Percentiles rank a stretch among this genome's conserved stretches.
These are phyloP conservation scores for Vicia villosa DNA, from an alignment of 306 rosid genomes.

Conservation along the genomic window DNA sequence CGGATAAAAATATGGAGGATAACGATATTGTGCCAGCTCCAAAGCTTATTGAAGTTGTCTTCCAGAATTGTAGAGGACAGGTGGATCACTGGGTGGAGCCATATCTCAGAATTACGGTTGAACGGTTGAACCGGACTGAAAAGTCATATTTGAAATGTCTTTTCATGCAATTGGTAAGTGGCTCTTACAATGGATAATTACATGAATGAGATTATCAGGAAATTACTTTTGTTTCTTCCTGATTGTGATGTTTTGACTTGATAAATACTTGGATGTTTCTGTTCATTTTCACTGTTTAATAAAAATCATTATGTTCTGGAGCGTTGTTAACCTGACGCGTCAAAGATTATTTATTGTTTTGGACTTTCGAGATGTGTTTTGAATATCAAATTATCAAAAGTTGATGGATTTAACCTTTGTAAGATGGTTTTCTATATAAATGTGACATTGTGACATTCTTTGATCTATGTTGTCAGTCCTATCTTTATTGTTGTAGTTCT, in stretches of 20 bases:
- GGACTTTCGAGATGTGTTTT: constrained; percentile 26
- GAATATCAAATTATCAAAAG: not conserved
- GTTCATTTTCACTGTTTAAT: not conserved
- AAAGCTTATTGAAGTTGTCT: constrained; percentile 90
- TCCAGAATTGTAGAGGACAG: constrained; percentile 92
- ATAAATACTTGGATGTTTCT: constrained; percentile 7
- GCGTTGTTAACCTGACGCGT: not conserved
- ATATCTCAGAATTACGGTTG: constrained; percentile 74
- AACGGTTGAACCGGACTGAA: constrained; percentile 74
- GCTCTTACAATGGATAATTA: not conserved
- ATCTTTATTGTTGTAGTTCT: constrained; percentile 11
- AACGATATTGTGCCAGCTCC: constrained; percentile 95
- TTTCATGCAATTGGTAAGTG: constrained; percentile 86
- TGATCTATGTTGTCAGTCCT: not conserved
- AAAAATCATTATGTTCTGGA: not conserved
- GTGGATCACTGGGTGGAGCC: constrained; percentile 98
- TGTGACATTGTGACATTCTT: not conserved
- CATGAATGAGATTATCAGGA: not conserved
- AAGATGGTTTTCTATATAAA: constrained; percentile 13
- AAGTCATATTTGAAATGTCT: constrained; percentile 85
- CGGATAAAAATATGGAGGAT: constrained; percentile 85
- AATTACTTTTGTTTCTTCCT: constrained; percentile 14
- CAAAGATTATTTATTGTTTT: not conserved
- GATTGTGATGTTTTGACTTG: constrained; percentile 5
- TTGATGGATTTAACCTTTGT: not conserved